Base-by-base conservation (phyloP, 176 grass and related monocot species). In the Avena eriantha region DNA sequence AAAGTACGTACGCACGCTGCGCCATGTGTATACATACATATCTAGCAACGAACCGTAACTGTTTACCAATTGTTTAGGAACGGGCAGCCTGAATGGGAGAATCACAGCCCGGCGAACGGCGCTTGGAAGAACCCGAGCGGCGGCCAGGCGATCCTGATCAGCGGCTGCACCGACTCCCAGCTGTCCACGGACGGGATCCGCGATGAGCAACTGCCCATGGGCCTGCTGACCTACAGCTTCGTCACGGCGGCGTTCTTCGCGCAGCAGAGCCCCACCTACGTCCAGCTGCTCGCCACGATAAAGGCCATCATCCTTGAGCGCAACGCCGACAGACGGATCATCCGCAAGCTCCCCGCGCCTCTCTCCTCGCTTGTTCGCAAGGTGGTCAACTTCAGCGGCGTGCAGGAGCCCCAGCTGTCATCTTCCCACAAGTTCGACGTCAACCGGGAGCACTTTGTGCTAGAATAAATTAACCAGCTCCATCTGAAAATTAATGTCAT, bases 171-270 rank as follows among this genome's bases (percentile, higher is more conserved):
- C 31, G 73, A 90, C 33, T 80, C 61, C 79, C 69, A 86, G 10
- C 76, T 24, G 0, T 74, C 71, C 1, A 9, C 12, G 6, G 71
- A 74, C 71, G 71, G 45, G 12, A 49, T 74, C 71, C 22, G 71
- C 45, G 71, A 39, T n/a, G 33, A 71, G 5, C 71, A 49, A 0
- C 6, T 55, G 12, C 70, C 29, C 64, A 68, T 86, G 84, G 88
- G 96, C 3, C 86, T 93, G 34, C 92, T 98, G 93, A 98, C 96
- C 22, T 90, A 92, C 88, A 95, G 96, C 75, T 98, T 95, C 84
- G 86, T 98, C 61, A 81, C 79, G 69, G 92, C 90, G 3, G 15
- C 95, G 29, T 84, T 94, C 64, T 88, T 8, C 16, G 90, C 92
- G 67, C 92, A 86, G 7, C n/a, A 46, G 7, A 73, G 69, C 45